These are phyloP conservation scores for Sporothrix brunneoviolacea DNA, from an alignment of 2,329 filamentous ascomycete genomes.

Conservation along the genomic window DNA sequence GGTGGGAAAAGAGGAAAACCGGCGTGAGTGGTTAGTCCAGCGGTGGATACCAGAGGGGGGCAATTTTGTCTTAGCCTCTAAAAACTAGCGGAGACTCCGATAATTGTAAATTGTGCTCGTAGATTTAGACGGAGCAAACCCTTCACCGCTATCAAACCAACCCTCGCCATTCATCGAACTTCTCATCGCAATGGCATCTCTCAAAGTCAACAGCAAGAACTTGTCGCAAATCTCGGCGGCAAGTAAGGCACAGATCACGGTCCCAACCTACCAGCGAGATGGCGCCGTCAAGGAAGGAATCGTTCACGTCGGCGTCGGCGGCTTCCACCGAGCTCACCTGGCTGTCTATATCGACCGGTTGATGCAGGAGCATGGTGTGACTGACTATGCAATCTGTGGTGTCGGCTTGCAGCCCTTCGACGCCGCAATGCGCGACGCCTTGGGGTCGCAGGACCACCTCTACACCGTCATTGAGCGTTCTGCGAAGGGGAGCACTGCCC, in stretches of 20 bases:
- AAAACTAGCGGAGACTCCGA: no score
- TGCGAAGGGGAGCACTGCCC: conserved; percentile 40
- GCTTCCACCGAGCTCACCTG: conserved; percentile 48
- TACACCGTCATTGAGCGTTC: conserved; percentile 51
- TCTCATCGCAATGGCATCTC: conserved; percentile 8
- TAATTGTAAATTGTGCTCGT: no score
- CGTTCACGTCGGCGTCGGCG: conserved; percentile 47
- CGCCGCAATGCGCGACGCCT: conserved; percentile 43
- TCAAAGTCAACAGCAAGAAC: conserved; percentile 35
- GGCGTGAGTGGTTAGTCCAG: no score
- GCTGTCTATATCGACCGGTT: conserved; percentile 45
- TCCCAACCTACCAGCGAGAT: conserved; percentile 38
- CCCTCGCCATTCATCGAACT: no score
- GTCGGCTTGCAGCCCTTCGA: conserved; percentile 46
- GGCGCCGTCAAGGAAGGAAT: conserved; percentile 44
- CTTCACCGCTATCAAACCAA: no score
- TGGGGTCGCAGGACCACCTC: conserved; percentile 41
- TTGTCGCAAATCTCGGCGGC: conserved; percentile 27
- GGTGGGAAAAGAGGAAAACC: no score
- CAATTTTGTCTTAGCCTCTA: no score
- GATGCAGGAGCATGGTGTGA: conserved; percentile 38
- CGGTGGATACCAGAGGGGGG: no score
- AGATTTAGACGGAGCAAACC: no score
- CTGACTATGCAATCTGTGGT: conserved; percentile 45
- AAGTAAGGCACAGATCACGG: conserved; percentile 22